Percentiles rank a stretch among this genome's conserved stretches.
These are phyloP conservation scores for Paragyromitra xinjiangensis DNA, from an alignment of 495 filamentous ascomycete species.

Conservation along the genomic window DNA sequence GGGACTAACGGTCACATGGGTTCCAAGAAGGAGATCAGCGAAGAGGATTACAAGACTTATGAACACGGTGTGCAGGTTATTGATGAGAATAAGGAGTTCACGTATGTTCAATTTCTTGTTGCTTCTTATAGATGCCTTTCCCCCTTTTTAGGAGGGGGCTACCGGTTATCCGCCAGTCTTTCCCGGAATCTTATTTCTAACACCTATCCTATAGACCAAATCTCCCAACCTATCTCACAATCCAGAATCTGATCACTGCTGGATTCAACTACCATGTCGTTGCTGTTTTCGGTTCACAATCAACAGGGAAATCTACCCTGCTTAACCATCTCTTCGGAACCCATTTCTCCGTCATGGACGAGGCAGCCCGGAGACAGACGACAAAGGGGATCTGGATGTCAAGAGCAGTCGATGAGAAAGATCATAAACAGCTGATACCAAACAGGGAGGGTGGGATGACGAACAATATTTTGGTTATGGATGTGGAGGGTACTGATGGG, in stretches of 20 bases:
- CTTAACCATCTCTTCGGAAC: constrained; percentile 97
- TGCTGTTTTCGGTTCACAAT: constrained; percentile 97
- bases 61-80: constrained; percentile 96
- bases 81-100: constrained; percentile 94
- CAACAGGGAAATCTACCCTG: constrained; percentile 96
- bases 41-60: constrained; percentile 68
- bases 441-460: constrained; percentile 70
- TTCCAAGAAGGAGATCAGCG: constrained; percentile 44
- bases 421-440: constrained; percentile 46
- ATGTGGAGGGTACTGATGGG: constrained; percentile 97
- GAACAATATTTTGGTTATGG: constrained; percentile 98
- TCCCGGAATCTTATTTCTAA: constrained; percentile 37
- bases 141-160: constrained; percentile 26
- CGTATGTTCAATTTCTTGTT: constrained; percentile 66
- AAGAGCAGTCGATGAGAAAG: constrained; percentile 78
- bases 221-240: constrained; percentile 79
- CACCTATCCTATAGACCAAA: constrained; percentile 67
- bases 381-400: constrained; percentile 99
- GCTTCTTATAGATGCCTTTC: constrained; percentile 1
- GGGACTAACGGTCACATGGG: constrained; percentile 47
- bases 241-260: constrained; percentile 79
- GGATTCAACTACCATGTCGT: constrained; percentile 99
- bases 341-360: constrained; percentile 95
- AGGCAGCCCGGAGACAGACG: constrained; percentile 87
- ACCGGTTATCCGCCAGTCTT: constrained; percentile 32